Evolutionary conservation across 1,284 basidiomycete genomes (phyloP).

Genomic region (Xerocomus amazonicus): DNA sequence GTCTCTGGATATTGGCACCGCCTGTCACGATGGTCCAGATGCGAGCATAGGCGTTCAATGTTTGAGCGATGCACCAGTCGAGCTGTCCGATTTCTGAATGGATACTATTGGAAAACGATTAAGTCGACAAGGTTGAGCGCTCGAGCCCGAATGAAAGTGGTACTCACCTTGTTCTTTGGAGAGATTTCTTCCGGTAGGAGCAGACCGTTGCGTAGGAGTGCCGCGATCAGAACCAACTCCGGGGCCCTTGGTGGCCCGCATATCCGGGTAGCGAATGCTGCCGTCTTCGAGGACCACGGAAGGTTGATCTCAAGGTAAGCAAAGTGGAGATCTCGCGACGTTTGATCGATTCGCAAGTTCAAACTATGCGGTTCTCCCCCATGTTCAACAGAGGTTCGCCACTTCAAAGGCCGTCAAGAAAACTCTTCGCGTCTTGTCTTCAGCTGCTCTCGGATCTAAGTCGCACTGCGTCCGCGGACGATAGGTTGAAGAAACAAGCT

Average conservation of each 20-base stretch:
- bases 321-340: slow-evolving; percentile 97
- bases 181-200: slow-evolving; percentile 96
- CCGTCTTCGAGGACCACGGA: slow-evolving; percentile 90
- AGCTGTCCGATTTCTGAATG: slow-evolving; percentile 96
- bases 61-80: slow-evolving; percentile 97
- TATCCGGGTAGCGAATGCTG: slow-evolving; percentile 94
- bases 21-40: too few species aligned
- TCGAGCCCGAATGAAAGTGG: neutral
- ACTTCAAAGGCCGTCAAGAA: too few species aligned
- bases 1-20: too few species aligned
- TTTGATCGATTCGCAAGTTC: slow-evolving; percentile 99
- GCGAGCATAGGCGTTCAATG: slow-evolving; percentile 91
- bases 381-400: too few species aligned
- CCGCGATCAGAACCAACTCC: slow-evolving; percentile 86
- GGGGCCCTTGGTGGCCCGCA: slow-evolving; percentile 50
- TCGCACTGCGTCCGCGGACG: too few species aligned
- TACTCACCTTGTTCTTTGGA: slow-evolving; percentile 85
- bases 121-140: neutral
- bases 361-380: too few species aligned
- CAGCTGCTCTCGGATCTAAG: too few species aligned
- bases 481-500: too few species aligned
- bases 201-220: slow-evolving; percentile 98
- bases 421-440: too few species aligned
- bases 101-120: slow-evolving; percentile 47
- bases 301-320: slow-evolving; percentile 99